phyloP scores from a whole-genome alignment of 192 early-diverging fungal genomes.

The Coemansia guatemalensis region DNA sequence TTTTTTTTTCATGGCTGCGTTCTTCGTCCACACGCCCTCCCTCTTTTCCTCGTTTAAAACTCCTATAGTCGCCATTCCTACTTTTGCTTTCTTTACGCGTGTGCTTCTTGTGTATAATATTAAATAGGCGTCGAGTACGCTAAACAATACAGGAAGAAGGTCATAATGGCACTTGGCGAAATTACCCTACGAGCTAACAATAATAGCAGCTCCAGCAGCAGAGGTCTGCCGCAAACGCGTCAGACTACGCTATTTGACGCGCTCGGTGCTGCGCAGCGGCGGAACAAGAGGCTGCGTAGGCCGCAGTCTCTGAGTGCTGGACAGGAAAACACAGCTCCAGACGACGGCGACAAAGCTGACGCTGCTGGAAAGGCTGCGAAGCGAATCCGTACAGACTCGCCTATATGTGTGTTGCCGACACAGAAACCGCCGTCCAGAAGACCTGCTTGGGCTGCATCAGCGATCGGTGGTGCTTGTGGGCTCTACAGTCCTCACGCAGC shows the following conservation, averaged over 20 bases:
- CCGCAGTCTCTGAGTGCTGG: not conserved
- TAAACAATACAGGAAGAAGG: not conserved
- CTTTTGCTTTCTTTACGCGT: not conserved
- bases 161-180: conserved; percentile 33
- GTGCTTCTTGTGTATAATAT: conserved; percentile 6
- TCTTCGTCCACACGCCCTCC: not conserved
- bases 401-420: not conserved
- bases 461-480: not conserved
- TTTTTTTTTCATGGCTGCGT: not conserved
- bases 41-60: not conserved
- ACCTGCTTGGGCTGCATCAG: not conserved
- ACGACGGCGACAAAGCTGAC: not conserved
- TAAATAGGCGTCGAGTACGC: not conserved
- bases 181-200: conserved; percentile 44
- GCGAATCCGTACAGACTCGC: conserved; percentile 2
- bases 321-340: conserved; percentile 15
- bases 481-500: conserved; percentile 11
- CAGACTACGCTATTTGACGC: conserved; percentile 44
- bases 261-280: conserved; percentile 28
- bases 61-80: not conserved
- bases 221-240: conserved; percentile 8
- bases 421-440: not conserved
- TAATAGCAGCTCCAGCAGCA: not conserved
- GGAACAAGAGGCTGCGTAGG: conserved; percentile 29
- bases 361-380: conserved; percentile 6